Conservation (phyloP, 2,329 filamentous ascomycete genomes). For the Trichoderma asperellum region DNA sequence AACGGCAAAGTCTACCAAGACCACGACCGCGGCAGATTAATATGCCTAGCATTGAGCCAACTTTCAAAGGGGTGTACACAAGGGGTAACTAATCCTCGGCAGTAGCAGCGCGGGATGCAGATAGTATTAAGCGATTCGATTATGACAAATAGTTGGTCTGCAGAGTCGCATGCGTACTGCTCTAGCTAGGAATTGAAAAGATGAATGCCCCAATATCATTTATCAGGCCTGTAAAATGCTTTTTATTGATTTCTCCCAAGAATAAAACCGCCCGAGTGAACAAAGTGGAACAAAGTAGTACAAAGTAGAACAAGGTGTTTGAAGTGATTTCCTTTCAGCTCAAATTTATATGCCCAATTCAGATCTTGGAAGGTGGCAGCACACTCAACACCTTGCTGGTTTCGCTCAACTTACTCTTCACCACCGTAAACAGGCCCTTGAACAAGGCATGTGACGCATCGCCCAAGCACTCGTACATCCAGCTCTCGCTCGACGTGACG, state of each 20-base stretch:
- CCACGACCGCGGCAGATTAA: constrained; percentile 41
- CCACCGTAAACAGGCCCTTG: constrained; percentile 70
- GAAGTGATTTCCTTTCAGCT: neutral
- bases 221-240: neutral
- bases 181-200: constrained; percentile 18
- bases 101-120: neutral
- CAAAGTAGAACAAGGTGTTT: neutral
- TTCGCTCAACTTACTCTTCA: constrained; percentile 74
- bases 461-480: constrained; percentile 86
- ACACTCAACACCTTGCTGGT: constrained; percentile 71
- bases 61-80: neutral
- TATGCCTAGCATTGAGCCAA: neutral
- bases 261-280: neutral
- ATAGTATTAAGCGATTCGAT: neutral
- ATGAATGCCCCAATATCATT: neutral
- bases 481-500: constrained; percentile 86
- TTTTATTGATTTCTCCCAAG: neutral
- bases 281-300: neutral
- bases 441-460: constrained; percentile 78
- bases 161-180: neutral
- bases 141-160: neutral
- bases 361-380: constrained; percentile 63
- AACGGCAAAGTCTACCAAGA: constrained; percentile 42
- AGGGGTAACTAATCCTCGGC: neutral
- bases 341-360: neutral